Evolutionary conservation across 2,329 filamentous ascomycete species (phyloP).

Genomic region (Curvularia eragrostidis): DNA sequence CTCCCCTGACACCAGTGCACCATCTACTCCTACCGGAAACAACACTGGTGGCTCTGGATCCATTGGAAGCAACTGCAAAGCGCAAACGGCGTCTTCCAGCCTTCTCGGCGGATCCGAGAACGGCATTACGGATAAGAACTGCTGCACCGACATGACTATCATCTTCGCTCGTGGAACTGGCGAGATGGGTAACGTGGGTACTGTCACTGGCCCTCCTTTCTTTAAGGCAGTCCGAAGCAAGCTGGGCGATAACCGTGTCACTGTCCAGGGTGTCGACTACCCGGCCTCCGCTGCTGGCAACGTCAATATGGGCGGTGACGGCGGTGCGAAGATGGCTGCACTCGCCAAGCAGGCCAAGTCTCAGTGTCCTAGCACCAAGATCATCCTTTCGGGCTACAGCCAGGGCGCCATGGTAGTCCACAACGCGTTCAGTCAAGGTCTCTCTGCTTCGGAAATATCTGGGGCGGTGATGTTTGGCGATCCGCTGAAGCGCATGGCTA

Average conservation of each 20-base stretch:
- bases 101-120: conserved; percentile 45
- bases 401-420: conserved; percentile 47
- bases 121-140: conserved; percentile 48
- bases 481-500: conserved; percentile 36
- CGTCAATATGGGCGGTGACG: conserved; percentile 32
- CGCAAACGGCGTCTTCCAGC: conserved; percentile 24
- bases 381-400: conserved; percentile 43
- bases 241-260: conserved; percentile 37
- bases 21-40: conserved; percentile 3
- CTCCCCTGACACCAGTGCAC: not conserved
- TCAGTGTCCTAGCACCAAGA: conserved; percentile 42
- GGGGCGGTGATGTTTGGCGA: conserved; percentile 42
- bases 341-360: conserved; percentile 33
- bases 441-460: conserved; percentile 31
- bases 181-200: conserved; percentile 54
- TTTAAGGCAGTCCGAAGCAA: conserved; percentile 37
- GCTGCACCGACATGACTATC: conserved; percentile 53
- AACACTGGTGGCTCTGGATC: conserved; percentile 16
- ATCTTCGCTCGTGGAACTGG: conserved; percentile 54
- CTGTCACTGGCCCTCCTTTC: conserved; percentile 51
- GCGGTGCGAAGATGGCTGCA: conserved; percentile 37
- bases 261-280: conserved; percentile 45
- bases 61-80: conserved; percentile 33
- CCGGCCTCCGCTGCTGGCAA: conserved; percentile 38
- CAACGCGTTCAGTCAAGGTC: conserved; percentile 36